phyloP scores from a whole-genome alignment of 352 stramenopile genomes.

The Saprolegnia diclina region DNA sequence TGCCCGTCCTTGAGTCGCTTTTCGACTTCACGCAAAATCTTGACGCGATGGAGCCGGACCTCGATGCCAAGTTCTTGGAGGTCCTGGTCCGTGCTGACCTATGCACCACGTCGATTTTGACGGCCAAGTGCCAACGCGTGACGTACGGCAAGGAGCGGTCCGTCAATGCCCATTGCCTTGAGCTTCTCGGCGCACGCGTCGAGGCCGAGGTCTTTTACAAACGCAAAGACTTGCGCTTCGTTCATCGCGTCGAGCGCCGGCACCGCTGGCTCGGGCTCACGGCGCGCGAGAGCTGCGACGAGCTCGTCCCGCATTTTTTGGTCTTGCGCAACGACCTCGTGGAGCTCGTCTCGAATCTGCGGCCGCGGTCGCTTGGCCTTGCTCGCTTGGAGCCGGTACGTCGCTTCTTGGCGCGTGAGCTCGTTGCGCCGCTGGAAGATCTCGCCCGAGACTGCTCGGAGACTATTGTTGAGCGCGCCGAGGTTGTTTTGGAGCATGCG shows the following conservation, averaged over 20 bases:
- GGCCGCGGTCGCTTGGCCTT: slow-evolving; percentile 4
- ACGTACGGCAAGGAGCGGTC: slow-evolving; percentile 37
- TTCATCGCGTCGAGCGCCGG: slow-evolving; percentile 35
- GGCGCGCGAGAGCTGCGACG: neutral
- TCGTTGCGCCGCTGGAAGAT: slow-evolving; percentile 73
- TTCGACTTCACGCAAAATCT: slow-evolving; percentile 49
- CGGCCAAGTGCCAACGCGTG: neutral
- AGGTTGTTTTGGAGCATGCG: slow-evolving; percentile 49
- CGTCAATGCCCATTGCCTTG: slow-evolving; percentile 52
- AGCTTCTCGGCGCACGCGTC: slow-evolving; percentile 40
- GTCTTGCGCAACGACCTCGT: slow-evolving; percentile 6
- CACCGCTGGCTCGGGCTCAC: neutral
- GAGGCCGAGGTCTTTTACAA: slow-evolving; percentile 45
- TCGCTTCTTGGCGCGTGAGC: slow-evolving; percentile 33
- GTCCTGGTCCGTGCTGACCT: slow-evolving; percentile 38
- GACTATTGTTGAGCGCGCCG: slow-evolving; percentile 44
- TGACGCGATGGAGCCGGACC: slow-evolving; percentile 64
- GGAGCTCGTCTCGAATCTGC: slow-evolving; percentile 2
- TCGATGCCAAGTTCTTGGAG: slow-evolving; percentile 60
- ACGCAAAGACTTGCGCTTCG: slow-evolving; percentile 40
- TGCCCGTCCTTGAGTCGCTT: slow-evolving; percentile 26
- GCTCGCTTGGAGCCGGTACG: slow-evolving; percentile 15
- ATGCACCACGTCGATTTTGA: neutral
- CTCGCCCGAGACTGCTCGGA: slow-evolving; percentile 61
- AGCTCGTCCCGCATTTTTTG: slow-evolving; percentile 4